Base-by-base conservation (phyloP, 2,329 filamentous ascomycete species). In the Fonsecaea erecta region DNA sequence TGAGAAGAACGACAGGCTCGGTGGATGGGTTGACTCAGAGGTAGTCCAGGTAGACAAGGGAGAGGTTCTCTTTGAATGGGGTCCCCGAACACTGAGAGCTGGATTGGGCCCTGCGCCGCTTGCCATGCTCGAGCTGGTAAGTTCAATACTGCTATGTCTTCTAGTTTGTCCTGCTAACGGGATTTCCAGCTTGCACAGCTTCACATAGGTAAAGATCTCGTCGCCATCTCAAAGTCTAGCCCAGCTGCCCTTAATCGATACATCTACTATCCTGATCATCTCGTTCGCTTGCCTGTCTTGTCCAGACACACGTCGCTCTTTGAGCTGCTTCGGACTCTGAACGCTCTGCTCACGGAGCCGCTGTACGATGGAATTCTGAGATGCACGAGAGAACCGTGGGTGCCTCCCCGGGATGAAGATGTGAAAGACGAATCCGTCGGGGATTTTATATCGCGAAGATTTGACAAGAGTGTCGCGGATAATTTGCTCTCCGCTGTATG, bases 191-290 rank as follows among this genome's bases (percentile, higher is more conserved):
- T 90, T 61, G 76, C 82, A 66, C 82, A 85, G 37, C 77, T 92
- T 37, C 81, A 81, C 24, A 74, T 92, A 43, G 71, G 80, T 53
- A 76, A 86, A 60, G 79, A 89, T 64, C 75, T 92, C 34, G 75
- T 88, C 58, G 80, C 79, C 72, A 87, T 82, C 52, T 77, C 77
- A 3, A 84, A 78, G 48, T 75, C 74, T 32, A 82, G 84, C 4
- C 78, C 84, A 59, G 82, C 83, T 60, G 81, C 87, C 9, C 77
- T 76, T 61, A 89, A 89, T 74, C 90, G 93, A 67, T 97, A 89
- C 77, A 82, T 98, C 65, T 97, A 95, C 83, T 96, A 96, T 73
- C 91, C 91, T 1, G 90, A 97, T 75, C 91, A 88, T 73, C 84
- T 95, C 32, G 89, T 92, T 60, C 82, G 82, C 26, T 77, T 91